phyloP scores from a whole-genome alignment of 2,329 filamentous ascomycete species.

The Sphaerulina populicola region DNA sequence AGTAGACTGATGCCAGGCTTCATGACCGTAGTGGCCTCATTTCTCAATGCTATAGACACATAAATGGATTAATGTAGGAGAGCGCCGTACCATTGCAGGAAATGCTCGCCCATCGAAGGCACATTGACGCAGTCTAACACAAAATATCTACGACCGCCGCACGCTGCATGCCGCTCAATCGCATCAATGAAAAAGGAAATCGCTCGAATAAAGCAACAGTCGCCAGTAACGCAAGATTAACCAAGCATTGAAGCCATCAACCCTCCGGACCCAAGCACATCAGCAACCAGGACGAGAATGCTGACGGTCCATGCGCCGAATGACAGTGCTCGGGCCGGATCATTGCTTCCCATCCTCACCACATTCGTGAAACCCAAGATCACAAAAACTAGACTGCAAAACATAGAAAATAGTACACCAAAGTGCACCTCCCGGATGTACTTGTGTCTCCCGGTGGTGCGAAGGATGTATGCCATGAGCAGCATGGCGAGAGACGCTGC shows the following conservation, averaged over 20 bases:
- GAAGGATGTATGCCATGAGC: slow-evolving; percentile 55
- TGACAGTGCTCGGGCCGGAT: slow-evolving; percentile 16
- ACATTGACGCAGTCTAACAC: too few relatives aligned
- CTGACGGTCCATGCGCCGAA: slow-evolving; percentile 41
- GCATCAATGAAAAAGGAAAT: neutral
- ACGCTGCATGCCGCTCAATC: too few relatives aligned
- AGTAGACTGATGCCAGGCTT: too few relatives aligned
- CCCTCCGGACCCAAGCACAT: slow-evolving; percentile 46
- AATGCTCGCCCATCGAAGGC: too few relatives aligned
- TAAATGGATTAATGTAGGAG: too few relatives aligned
- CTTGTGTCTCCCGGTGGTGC: slow-evolving; percentile 59
- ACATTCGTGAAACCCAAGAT: slow-evolving; percentile 54
- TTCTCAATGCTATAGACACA: too few relatives aligned
- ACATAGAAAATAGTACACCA: slow-evolving; percentile 61
- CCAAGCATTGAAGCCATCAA: slow-evolving; percentile 46
- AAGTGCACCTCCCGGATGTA: slow-evolving; percentile 64
- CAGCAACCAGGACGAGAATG: slow-evolving; percentile 38
- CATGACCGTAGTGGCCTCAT: too few relatives aligned
- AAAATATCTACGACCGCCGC: too few relatives aligned
- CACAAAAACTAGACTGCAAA: slow-evolving; percentile 57
- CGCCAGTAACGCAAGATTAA: neutral
- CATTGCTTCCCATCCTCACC: slow-evolving; percentile 40
- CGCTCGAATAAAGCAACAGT: neutral
- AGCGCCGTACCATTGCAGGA: too few relatives aligned
- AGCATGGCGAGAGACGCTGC: slow-evolving; percentile 55